Evolutionary conservation across 129 eudicot genomes (phyloP), one percentile per base, ranked within the genome.

Genomic region (Artemisia tridentata): DNA sequence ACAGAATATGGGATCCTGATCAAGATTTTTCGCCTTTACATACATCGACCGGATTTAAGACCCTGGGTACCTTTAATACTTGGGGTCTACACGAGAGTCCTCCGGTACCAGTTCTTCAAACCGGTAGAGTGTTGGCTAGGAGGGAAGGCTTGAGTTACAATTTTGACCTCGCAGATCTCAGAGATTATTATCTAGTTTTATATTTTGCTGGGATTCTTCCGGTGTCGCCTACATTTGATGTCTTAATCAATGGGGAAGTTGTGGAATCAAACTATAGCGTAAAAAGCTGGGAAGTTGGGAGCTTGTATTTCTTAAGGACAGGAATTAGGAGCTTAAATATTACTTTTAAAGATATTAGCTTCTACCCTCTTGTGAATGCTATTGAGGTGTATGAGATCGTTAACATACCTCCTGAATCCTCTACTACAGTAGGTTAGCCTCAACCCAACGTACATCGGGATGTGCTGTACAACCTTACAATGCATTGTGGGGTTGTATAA

Each of bases 1-100:
- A 92, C 69, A 86, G 98, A 20, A 89, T 92, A 77, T 92, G 98
- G 98, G 98, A 92, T 59, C 78, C 84, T 11, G 98, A 92, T 78
- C 73, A 84, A 65, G 80, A 87, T 60, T 92, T 81, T 79, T 80
- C 85, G 2, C 98, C 98, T 7, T 81, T 71, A 15, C 95, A 86
- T 64, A 76, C 82, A 18, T 83, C 98, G 17, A 72, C 95, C 66
- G 83, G 88, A 71, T 89, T 88, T 75, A 75, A 71, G 43, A 71
- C 74, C 15, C 79, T 65, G 9, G 81, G 76, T 47, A 79, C 67
- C 72, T 85, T 89, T 56, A 80, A 81, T 61, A 27, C 78, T 11
- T 79, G 88, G 63, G 77, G 68, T 72, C 57, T 81, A 6, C 73
- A 72, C 21, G 96, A 89, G 72, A 74, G 25, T 48, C 88, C 91